Base-by-base conservation (phyloP, 495 filamentous ascomycete genomes). In the Penicillium mononematosum region DNA sequence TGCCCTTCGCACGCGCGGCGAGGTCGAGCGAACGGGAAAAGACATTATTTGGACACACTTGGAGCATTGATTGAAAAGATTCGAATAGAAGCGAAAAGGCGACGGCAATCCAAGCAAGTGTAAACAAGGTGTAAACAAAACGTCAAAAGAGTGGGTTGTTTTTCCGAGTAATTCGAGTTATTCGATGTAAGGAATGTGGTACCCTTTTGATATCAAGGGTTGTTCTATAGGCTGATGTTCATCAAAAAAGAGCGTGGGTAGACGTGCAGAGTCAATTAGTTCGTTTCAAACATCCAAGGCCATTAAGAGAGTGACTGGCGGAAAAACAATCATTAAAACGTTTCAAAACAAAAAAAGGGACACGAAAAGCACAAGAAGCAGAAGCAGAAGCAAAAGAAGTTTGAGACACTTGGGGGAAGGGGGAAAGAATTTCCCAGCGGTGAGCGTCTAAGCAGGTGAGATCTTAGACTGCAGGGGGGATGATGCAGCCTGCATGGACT, bases 1-100 rank as follows among this genome's bases (percentile, higher is more conserved):
- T 50, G 75, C 74, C 62, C 73, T 71, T 58, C 77, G 70, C 50
- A 56, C 63, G 24, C 77, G 76, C 53, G 75, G 69, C 44, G 70
- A 71, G 38, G 61, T 61, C 22, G 76, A 73, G 41, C 61, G 67
- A 48, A 50, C 56, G 24, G 54, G 63, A 39, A 63, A 64, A 60
- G 73, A 68, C 75, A 78, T 60, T 69, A 59, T 68, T 45, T 57
- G 58, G 43, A 45, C 45, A 50, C 53, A 60, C 68, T 72, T 69
- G 70, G 58, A 65, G 64, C 71, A 75, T 75, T 57, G 61, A 71
- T 62, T 61, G 42, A 55, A 51, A 48, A 61, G 55, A 53, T 53
- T n/a, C 27, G 54, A 24, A 45, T 45, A 19, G 45, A 42, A 29
- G 5, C 6, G 22, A 25, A 25, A 44, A 36, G 27, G 34, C 41